A percentile compares a stretch with the other conserved stretches of the same genome.
These are phyloP conservation scores for Simmondsia chinensis DNA, from an alignment of 148 eudicot genomes.

Conservation along the genomic window DNA sequence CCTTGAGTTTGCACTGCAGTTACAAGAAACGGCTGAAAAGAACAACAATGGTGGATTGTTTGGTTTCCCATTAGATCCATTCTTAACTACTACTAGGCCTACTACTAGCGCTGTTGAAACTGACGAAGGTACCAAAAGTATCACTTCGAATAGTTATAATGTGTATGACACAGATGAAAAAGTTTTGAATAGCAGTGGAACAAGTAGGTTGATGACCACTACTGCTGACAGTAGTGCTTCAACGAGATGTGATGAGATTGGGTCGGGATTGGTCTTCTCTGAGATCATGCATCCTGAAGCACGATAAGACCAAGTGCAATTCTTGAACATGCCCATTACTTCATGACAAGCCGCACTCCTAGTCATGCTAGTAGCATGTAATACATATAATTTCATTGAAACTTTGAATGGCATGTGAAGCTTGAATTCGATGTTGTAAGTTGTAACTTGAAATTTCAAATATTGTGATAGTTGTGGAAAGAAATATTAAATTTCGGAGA, in stretches of 20 bases:
- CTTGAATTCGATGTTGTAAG: too few relatives aligned
- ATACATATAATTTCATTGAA: too few relatives aligned
- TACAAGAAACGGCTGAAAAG: constrained; percentile 22
- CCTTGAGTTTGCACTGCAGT: constrained; percentile 27
- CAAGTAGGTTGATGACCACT: not conserved
- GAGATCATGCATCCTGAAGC: constrained; percentile 9
- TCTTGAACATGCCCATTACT: too few relatives aligned
- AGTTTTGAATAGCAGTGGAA: not conserved
- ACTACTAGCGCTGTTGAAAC: not conserved
- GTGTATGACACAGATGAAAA: not conserved
- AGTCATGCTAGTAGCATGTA: too few relatives aligned
- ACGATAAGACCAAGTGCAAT: too few relatives aligned
- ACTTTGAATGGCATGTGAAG: too few relatives aligned
- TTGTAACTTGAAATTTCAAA: too few relatives aligned
- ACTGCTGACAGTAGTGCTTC: not conserved
- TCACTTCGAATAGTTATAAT: not conserved
- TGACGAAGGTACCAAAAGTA: too few relatives aligned
- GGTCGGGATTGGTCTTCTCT: constrained; percentile 10
- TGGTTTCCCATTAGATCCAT: not conserved
- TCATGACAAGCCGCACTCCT: too few relatives aligned
- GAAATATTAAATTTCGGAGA: too few relatives aligned
- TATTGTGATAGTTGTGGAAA: too few relatives aligned
- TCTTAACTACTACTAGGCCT: not conserved
- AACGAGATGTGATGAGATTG: not conserved
- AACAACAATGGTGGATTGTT: not conserved